Conservation (phyloP, 257 asterid species). For the Forsythia viridissima region DNA sequence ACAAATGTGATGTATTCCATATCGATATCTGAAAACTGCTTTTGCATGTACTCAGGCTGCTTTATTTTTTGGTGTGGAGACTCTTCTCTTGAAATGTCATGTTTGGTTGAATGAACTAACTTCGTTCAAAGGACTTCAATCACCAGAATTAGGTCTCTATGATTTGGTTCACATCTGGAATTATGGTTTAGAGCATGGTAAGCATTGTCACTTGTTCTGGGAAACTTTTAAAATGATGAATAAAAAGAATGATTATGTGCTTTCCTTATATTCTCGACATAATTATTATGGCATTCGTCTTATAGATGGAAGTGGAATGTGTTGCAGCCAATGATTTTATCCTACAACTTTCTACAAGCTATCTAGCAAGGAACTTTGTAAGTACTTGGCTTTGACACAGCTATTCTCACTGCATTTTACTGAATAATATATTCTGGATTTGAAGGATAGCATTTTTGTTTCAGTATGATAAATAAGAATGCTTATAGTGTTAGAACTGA, state of each 20-base stretch:
- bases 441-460: conserved; percentile 6
- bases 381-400: conserved; percentile 39
- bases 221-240: conserved; percentile 12
- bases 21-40: conserved; percentile 19
- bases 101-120: conserved; percentile 68
- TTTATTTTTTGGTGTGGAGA: conserved; percentile 82
- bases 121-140: conserved; percentile 35
- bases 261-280: conserved; percentile 24
- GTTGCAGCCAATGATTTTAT: conserved; percentile 76
- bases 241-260: background rate
- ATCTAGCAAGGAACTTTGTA: conserved; percentile 82
- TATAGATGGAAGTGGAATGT: conserved; percentile 67
- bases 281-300: conserved; percentile 45
- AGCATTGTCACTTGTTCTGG: conserved; percentile 22
- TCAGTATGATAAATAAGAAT: background rate
- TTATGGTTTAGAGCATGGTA: conserved; percentile 71
- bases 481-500: conserved; percentile 1
- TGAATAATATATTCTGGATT: conserved; percentile 12
- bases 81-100: conserved; percentile 57
- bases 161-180: conserved; percentile 67
- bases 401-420: conserved; percentile 17
- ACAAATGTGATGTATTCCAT: conserved; percentile 17
- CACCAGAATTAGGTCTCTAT: conserved; percentile 46
- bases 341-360: conserved; percentile 54
- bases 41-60: conserved; percentile 59